These are phyloP conservation scores for Lepidopterella palustris DNA, from an alignment of 495 filamentous ascomycete species.

Conservation along the genomic window DNA sequence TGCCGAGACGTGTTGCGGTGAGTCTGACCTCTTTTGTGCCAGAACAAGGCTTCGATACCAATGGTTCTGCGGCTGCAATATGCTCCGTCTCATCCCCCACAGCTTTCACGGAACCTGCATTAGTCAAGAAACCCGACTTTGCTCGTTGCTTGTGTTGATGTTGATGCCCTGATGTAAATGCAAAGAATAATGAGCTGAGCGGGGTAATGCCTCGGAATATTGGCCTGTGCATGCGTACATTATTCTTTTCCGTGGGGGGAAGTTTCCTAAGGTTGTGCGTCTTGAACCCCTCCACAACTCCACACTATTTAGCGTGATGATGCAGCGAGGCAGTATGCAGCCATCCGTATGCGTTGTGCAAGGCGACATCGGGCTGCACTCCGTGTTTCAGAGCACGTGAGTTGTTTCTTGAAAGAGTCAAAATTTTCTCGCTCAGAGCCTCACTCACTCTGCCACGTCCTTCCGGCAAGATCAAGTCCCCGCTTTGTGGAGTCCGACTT, in stretches of 20 bases:
- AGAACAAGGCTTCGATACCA: neutral
- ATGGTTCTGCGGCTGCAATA: neutral
- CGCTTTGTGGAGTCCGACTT: too few species aligned
- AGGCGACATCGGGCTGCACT: neutral
- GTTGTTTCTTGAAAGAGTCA: neutral
- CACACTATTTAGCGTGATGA: neutral
- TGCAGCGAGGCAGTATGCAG: too few species aligned
- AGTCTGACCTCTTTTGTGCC: neutral
- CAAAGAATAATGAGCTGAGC: neutral
- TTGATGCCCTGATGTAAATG: too few species aligned
- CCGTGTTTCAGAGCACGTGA: neutral
- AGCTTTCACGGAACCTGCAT: constrained; percentile 1
- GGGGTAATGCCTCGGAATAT: neutral
- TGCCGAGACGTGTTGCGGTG: neutral
- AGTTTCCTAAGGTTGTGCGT: neutral
- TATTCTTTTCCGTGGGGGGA: neutral
- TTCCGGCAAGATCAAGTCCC: too few species aligned
- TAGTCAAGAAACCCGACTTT: neutral
- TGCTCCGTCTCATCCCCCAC: neutral
- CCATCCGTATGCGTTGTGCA: neutral
- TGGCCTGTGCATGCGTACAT: neutral
- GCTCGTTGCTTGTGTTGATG: too few species aligned
- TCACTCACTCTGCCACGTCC: neutral
- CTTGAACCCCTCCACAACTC: neutral
- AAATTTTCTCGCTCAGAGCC: neutral